Percentiles rank a stretch among this genome's conserved stretches.
phyloP scores from a whole-genome alignment of 148 eudicot species.

The Suaeda aralocaspica region DNA sequence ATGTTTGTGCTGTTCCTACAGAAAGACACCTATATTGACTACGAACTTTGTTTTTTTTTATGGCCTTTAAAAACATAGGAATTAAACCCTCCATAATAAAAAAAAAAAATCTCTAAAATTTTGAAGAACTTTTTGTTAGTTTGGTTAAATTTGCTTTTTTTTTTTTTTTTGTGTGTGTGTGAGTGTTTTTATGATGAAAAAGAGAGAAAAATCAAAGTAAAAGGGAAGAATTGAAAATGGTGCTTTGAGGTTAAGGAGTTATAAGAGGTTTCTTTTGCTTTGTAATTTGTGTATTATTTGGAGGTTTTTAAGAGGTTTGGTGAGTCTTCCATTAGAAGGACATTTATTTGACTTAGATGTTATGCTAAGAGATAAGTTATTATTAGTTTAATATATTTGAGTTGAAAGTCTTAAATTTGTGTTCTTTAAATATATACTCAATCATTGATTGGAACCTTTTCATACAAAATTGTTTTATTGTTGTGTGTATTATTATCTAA shows the following conservation, averaged over 20 bases:
- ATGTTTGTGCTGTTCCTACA: slow-evolving; percentile 20
- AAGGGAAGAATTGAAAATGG: not conserved
- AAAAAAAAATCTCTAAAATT: not conserved
- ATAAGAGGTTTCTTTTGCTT: slow-evolving; percentile 17
- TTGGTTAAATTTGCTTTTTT: too few relatives aligned
- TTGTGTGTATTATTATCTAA: not conserved
- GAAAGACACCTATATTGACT: slow-evolving; percentile 38
- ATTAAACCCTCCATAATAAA: slow-evolving; percentile 46
- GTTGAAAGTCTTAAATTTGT: not conserved
- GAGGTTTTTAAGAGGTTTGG: slow-evolving; percentile 15
- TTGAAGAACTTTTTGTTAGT: not conserved
- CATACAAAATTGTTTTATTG: not conserved
- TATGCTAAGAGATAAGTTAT: slow-evolving; percentile 4
- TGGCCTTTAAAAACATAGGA: slow-evolving; percentile 34
- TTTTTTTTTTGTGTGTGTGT: not conserved
- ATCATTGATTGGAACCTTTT: slow-evolving; percentile 4
- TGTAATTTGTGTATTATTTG: not conserved
- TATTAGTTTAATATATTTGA: not conserved
- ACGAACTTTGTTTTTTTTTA: slow-evolving; percentile 35
- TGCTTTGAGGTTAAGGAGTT: slow-evolving; percentile 17
- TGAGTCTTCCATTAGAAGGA: slow-evolving; percentile 17
- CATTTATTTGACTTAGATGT: slow-evolving; percentile 18
- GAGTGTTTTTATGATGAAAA: too few relatives aligned
- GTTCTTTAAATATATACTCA: not conserved
- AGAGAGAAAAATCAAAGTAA: not conserved